phyloP scores from a whole-genome alignment of 148 eudicot genomes.

The Cornus florida region DNA sequence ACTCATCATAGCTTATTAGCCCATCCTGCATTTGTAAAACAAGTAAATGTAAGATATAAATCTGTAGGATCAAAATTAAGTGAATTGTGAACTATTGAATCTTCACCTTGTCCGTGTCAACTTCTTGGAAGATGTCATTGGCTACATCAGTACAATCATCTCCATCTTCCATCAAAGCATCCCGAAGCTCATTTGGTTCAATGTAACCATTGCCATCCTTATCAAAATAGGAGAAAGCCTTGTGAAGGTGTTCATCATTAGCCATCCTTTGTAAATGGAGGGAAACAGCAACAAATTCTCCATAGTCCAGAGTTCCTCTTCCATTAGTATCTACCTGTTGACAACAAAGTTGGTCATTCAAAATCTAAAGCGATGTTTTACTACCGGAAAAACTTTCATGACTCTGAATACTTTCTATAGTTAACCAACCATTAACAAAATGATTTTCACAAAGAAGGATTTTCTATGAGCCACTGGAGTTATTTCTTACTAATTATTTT shows the following conservation, averaged over 20 bases:
- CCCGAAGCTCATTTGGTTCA: conserved; percentile 82
- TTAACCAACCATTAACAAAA: background rate
- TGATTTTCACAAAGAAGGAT: background rate
- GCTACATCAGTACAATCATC: conserved; percentile 71
- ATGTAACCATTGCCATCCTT: conserved; percentile 81
- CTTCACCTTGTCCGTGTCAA: conserved; percentile 92
- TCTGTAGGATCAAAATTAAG: background rate
- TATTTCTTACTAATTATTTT: background rate
- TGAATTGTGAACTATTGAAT: background rate
- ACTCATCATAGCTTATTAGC: conserved; percentile 83
- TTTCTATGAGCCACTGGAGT: background rate
- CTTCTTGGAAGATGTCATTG: conserved; percentile 90
- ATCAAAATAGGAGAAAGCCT: conserved; percentile 93
- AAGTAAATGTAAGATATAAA: background rate
- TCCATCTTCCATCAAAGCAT: conserved; percentile 86
- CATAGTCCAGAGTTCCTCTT: conserved; percentile 80
- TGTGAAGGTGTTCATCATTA: conserved; percentile 87
- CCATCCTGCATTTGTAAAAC: conserved; percentile 63
- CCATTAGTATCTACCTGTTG: conserved; percentile 79
- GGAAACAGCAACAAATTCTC: conserved; percentile 84
- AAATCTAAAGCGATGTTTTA: background rate
- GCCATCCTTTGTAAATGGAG: conserved; percentile 84
- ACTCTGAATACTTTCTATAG: background rate
- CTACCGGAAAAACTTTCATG: background rate
- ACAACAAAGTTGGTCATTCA: conserved; percentile 4